Conservation (phyloP, 331 rosid genomes). For the Malus hybrid region DNA sequence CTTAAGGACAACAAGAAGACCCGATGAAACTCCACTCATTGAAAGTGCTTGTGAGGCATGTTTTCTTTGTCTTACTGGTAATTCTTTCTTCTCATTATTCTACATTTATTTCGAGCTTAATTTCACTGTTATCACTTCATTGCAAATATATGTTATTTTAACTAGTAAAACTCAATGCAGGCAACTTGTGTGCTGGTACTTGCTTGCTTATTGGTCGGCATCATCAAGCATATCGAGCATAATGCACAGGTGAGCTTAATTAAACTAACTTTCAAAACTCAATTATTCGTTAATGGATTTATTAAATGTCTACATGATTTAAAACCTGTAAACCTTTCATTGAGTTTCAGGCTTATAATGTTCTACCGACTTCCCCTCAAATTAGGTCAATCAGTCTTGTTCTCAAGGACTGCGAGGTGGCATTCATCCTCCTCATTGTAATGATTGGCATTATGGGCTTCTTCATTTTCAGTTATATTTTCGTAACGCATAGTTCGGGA, state of each 20-base stretch:
- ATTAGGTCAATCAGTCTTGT: slow-evolving; percentile 14
- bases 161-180: slow-evolving; percentile 22
- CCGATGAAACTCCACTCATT: slow-evolving; percentile 3
- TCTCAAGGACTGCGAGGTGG: slow-evolving; percentile 15
- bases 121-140: background rate
- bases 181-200: slow-evolving; percentile 23
- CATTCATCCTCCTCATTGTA: slow-evolving; percentile 24
- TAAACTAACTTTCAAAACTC: background rate
- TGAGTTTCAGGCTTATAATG: slow-evolving; percentile 43
- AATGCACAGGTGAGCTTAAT: background rate
- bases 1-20: background rate
- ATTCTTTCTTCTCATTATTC: background rate
- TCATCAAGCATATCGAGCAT: slow-evolving; percentile 21
- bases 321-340: too few species aligned
- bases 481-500: slow-evolving; percentile 11
- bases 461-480: slow-evolving; percentile 24
- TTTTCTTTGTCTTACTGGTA: slow-evolving; percentile 13
- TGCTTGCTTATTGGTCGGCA: slow-evolving; percentile 18
- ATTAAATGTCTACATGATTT: too few species aligned
- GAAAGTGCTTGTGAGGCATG: slow-evolving; percentile 1
- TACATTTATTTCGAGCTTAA: too few species aligned
- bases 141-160: background rate
- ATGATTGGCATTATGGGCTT: slow-evolving; percentile 17
- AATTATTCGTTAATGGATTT: too few species aligned
- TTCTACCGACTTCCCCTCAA: slow-evolving; percentile 28